Evolutionary conservation across 169 alveolate species (phyloP).

Genomic region (Cyclospora cayetanensis): DNA sequence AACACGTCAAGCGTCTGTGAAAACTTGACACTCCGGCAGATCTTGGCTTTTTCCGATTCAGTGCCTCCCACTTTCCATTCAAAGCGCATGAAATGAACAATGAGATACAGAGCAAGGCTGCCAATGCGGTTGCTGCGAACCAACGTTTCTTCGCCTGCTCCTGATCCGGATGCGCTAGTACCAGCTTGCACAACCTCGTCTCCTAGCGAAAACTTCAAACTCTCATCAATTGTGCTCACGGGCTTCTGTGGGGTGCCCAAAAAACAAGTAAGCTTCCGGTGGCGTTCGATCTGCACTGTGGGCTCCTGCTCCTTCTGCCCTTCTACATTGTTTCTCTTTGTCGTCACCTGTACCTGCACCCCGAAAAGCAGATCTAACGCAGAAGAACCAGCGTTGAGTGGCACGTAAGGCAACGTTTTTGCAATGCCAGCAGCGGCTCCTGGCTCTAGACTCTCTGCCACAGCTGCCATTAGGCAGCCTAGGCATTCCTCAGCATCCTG

Average conservation of each 20-base stretch:
- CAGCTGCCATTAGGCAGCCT: slow-evolving; percentile 46
- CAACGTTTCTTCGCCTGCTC: slow-evolving; percentile 25
- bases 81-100: slow-evolving; percentile 95
- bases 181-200: slow-evolving; percentile 64
- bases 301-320: not conserved
- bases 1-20: slow-evolving; percentile 93
- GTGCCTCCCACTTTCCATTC: slow-evolving; percentile 95
- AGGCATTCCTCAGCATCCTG: slow-evolving; percentile 71
- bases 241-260: slow-evolving; percentile 70
- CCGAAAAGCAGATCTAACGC: slow-evolving; percentile 59
- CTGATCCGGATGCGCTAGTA: not conserved
- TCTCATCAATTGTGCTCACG: slow-evolving; percentile 64
- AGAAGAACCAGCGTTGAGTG: not conserved
- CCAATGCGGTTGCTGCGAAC: slow-evolving; percentile 21
- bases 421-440: slow-evolving; percentile 22
- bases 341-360: slow-evolving; percentile 37
- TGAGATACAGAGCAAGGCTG: slow-evolving; percentile 92
- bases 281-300: slow-evolving; percentile 10
- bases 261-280: slow-evolving; percentile 67
- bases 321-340: not conserved
- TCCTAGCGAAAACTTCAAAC: slow-evolving; percentile 63
- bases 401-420: slow-evolving; percentile 44
- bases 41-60: slow-evolving; percentile 95
- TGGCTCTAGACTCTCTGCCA: slow-evolving; percentile 49
- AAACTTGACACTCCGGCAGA: slow-evolving; percentile 93